These are phyloP conservation scores for Colletotrichum plurivorum DNA, from an alignment of 2,329 filamentous ascomycete genomes.

Conservation along the genomic window DNA sequence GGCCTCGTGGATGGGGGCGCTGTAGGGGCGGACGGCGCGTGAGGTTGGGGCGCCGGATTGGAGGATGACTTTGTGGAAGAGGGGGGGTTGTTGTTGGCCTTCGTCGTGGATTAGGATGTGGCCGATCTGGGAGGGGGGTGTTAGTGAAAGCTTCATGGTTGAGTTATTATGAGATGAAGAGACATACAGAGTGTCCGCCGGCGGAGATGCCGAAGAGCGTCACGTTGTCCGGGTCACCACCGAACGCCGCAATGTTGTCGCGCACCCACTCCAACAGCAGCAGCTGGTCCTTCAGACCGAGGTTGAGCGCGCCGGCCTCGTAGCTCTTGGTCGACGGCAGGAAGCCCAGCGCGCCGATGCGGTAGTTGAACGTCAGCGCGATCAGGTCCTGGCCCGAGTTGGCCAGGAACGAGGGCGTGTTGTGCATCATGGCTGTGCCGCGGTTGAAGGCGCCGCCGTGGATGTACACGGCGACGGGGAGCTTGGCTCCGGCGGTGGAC, in stretches of 20 bases:
- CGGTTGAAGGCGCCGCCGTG: slow-evolving; percentile 76
- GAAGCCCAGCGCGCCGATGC: slow-evolving; percentile 79
- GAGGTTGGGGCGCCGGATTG: slow-evolving; percentile 71
- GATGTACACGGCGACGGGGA: slow-evolving; percentile 71
- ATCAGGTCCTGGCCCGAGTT: slow-evolving; percentile 69
- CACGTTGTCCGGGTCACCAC: slow-evolving; percentile 70
- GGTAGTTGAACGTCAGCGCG: slow-evolving; percentile 73
- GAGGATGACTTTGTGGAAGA: slow-evolving; percentile 68
- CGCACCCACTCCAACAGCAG: slow-evolving; percentile 73
- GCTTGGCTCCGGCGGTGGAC: slow-evolving; percentile 8
- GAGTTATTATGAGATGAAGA: background rate
- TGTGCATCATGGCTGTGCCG: slow-evolving; percentile 66
- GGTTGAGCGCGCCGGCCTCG: slow-evolving; percentile 71
- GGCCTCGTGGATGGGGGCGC: slow-evolving; percentile 69
- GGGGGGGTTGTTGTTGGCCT: slow-evolving; percentile 52
- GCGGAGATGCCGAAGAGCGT: slow-evolving; percentile 75
- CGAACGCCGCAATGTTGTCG: slow-evolving; percentile 72
- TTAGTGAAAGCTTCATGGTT: slow-evolving; percentile 6
- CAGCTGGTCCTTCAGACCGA: slow-evolving; percentile 75
- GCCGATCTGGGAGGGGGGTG: slow-evolving; percentile 64
- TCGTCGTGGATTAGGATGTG: slow-evolving; percentile 71
- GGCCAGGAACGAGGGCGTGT: slow-evolving; percentile 73
- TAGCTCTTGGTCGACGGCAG: slow-evolving; percentile 68
- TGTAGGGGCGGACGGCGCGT: slow-evolving; percentile 65
- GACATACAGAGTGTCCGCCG: slow-evolving; percentile 70